Evolutionary conservation across 2,329 filamentous ascomycete genomes (phyloP).

Genomic region (Ploettnerulaceae sp.): DNA sequence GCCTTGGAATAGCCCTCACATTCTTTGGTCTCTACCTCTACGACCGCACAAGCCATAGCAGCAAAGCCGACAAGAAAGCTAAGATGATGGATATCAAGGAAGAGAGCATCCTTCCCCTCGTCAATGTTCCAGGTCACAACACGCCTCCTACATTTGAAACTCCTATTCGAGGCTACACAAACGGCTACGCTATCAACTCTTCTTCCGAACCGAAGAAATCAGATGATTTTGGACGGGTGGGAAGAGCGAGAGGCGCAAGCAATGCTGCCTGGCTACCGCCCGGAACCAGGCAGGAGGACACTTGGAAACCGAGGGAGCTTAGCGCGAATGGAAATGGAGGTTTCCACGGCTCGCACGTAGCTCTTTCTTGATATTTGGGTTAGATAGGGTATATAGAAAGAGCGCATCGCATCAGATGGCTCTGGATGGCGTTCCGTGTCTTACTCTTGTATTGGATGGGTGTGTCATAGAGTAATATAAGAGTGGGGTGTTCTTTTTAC

Average conservation of each 20-base stretch:
- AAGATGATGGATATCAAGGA: slow-evolving; percentile 53
- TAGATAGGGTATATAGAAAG: slow-evolving; percentile 9
- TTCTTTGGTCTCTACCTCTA: slow-evolving; percentile 93
- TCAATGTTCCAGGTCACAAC: slow-evolving; percentile 17
- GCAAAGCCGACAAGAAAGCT: slow-evolving; percentile 79
- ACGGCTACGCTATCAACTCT: slow-evolving; percentile 40
- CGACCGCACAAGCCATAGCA: slow-evolving; percentile 83
- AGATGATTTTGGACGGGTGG: slow-evolving; percentile 52
- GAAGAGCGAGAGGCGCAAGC: slow-evolving; percentile 40
- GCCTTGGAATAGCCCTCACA: slow-evolving; percentile 78
- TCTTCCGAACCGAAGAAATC: slow-evolving; percentile 32
- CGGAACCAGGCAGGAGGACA: slow-evolving; percentile 81
- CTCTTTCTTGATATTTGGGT: slow-evolving; percentile 7
- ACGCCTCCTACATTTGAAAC: slow-evolving; percentile 35
- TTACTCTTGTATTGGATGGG: not conserved
- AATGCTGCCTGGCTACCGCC: slow-evolving; percentile 64
- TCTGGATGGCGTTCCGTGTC: slow-evolving; percentile 2
- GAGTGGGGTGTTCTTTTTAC: too few relatives aligned
- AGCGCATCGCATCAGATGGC: not conserved
- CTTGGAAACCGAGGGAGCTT: slow-evolving; percentile 52
- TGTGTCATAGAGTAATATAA: too few relatives aligned
- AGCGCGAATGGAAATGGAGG: slow-evolving; percentile 2
- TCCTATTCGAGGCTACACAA: slow-evolving; percentile 40
- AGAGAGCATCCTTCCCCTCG: slow-evolving; percentile 29
- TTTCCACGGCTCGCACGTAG: not conserved